phyloP scores from a whole-genome alignment of 345 rosid genomes.

The Corymbia maculata region DNA sequence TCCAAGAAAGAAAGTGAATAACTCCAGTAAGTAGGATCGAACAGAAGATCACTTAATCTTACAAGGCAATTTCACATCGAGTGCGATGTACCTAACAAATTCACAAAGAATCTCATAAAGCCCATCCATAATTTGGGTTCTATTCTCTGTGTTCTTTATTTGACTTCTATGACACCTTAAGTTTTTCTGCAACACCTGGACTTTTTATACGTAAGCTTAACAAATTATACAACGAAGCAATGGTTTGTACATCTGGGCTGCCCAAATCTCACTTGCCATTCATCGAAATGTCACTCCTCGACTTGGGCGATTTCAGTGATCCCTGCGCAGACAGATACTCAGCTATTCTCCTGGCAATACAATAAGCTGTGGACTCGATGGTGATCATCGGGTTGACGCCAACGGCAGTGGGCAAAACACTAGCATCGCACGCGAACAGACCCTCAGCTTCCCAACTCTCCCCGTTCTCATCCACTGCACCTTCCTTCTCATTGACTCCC shows the following conservation, averaged over 20 bases:
- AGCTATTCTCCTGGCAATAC: slow-evolving; percentile 1
- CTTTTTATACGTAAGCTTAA: background rate
- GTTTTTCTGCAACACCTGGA: background rate
- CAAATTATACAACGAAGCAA: background rate
- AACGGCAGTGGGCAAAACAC: slow-evolving; percentile 53
- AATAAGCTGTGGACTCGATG: slow-evolving; percentile 27
- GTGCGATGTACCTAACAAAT: background rate
- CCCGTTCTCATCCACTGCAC: slow-evolving; percentile 51
- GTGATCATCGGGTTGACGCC: slow-evolving; percentile 75
- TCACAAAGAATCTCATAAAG: background rate
- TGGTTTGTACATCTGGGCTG: background rate
- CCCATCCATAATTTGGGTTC: background rate
- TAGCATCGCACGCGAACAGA: slow-evolving; percentile 49
- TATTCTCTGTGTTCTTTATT: background rate
- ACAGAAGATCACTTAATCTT: background rate
- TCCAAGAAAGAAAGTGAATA: background rate
- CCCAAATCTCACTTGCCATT: background rate
- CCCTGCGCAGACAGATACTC: background rate
- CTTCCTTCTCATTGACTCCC: slow-evolving; percentile 32
- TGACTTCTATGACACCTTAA: background rate
- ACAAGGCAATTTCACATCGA: background rate
- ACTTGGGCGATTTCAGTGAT: background rate
- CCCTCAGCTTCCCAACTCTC: slow-evolving; percentile 71
- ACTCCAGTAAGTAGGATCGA: background rate
- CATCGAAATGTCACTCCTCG: background rate